phyloP scores from a whole-genome alignment of 139 green algal genomes.

The Chlamydomonas asymmetrica region DNA sequence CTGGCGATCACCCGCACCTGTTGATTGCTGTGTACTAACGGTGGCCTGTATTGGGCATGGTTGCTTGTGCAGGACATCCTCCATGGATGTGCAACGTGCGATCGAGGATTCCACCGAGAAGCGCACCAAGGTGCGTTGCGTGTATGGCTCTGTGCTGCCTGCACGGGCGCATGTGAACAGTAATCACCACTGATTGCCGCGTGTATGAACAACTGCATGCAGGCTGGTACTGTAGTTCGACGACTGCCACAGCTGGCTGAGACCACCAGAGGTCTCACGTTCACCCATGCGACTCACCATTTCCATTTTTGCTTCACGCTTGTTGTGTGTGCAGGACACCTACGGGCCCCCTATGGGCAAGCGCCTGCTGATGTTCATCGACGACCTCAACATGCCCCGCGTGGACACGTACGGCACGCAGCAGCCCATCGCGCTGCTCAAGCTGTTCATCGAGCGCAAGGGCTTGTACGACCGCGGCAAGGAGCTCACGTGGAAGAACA shows the following conservation, averaged over 20 bases:
- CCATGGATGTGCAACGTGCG: conserved; percentile 67
- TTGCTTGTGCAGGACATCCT: conserved; percentile 60
- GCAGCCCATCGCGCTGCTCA: conserved; percentile 85
- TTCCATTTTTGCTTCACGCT: background rate
- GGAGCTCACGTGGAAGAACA: conserved; percentile 90
- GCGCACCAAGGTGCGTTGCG: conserved; percentile 64
- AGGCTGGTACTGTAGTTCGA: no score
- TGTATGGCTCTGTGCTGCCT: no score
- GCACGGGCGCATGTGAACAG: no score
- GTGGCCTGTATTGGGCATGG: no score
- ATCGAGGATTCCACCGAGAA: conserved; percentile 81
- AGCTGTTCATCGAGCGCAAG: conserved; percentile 76
- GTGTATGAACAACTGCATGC: no score
- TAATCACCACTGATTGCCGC: no score
- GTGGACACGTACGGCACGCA: conserved; percentile 84
- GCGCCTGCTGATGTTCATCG: conserved; percentile 77
- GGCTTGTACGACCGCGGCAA: conserved; percentile 85
- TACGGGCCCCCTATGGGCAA: conserved; percentile 82
- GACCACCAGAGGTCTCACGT: no score
- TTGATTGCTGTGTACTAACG: no score
- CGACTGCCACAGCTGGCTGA: no score
- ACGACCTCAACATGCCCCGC: conserved; percentile 86
- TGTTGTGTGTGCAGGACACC: conserved; percentile 62
- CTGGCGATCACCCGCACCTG: no score
- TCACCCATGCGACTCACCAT: background rate